Conservation (phyloP, 495 filamentous ascomycete genomes). For the Usnea hakonensis region DNA sequence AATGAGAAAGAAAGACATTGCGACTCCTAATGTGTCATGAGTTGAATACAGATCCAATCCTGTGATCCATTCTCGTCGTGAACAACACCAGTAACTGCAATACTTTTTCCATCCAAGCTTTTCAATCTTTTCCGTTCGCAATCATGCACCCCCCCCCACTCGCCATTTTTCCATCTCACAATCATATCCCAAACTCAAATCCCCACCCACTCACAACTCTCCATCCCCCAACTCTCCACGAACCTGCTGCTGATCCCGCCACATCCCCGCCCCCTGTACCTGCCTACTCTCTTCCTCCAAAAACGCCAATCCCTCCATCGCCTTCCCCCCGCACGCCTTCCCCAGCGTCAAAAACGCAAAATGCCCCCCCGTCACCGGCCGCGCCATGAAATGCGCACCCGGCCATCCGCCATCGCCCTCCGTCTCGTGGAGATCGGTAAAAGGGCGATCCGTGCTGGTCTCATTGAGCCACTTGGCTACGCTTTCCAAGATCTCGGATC, state of each 20-base stretch:
- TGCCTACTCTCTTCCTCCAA: slow-evolving; percentile 40
- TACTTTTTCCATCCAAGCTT: neutral
- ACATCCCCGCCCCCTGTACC: neutral
- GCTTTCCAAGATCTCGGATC: slow-evolving; percentile 64
- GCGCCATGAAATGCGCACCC: slow-evolving; percentile 64
- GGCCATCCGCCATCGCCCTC: slow-evolving; percentile 61
- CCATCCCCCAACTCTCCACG: neutral
- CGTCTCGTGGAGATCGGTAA: slow-evolving; percentile 81
- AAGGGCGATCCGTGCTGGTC: slow-evolving; percentile 66
- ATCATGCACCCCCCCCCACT: neutral
- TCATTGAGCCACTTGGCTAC: slow-evolving; percentile 83
- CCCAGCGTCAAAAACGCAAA: slow-evolving; percentile 78
- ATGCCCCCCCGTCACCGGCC: slow-evolving; percentile 81
- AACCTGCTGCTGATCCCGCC: neutral
- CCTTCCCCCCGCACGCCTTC: slow-evolving; percentile 64
- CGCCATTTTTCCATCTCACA: neutral
- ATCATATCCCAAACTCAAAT: neutral
- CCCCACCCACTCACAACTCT: neutral
- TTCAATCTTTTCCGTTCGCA: neutral
- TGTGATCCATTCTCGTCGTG: neutral
- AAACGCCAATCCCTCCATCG: slow-evolving; percentile 55
- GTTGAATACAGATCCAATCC: too few species aligned
- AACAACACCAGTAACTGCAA: neutral
- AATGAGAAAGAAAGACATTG: too few species aligned
- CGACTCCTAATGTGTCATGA: too few species aligned